Percentiles rank a stretch among this genome's conserved stretches.
Evolutionary conservation across 2,329 filamentous ascomycete genomes (phyloP).

Genomic region (Venturia nashicola): DNA sequence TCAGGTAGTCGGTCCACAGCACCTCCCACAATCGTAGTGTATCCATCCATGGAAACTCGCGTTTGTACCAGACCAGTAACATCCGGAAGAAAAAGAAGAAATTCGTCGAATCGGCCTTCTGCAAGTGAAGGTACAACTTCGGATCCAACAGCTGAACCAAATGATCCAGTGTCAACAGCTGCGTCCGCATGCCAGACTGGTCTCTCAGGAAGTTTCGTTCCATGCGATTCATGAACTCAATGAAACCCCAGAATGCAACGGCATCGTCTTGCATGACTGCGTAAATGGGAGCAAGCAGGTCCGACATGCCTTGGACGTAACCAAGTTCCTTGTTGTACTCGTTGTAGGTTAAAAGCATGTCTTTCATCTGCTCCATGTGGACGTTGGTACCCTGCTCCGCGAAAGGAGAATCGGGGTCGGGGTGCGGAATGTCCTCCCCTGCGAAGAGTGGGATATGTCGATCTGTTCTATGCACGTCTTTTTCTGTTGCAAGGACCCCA

Average conservation of each 20-base stretch:
- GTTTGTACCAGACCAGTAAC: constrained; percentile 97
- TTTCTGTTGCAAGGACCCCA: constrained; percentile 57
- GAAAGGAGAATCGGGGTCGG: constrained; percentile 90
- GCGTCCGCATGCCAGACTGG: constrained; percentile 89
- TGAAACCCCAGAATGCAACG: constrained; percentile 92
- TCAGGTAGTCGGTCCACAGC: constrained; percentile 86
- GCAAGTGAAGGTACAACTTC: constrained; percentile 79
- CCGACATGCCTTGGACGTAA: constrained; percentile 98
- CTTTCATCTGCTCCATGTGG: constrained; percentile 96
- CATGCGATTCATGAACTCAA: constrained; percentile 95
- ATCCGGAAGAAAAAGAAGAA: constrained; percentile 99
- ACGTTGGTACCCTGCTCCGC: constrained; percentile 89
- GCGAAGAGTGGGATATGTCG: constrained; percentile 90
- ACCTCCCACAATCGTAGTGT: constrained; percentile 82
- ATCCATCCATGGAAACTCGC: constrained; percentile 85
- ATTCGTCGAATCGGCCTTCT: constrained; percentile 87
- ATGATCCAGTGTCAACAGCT: constrained; percentile 83
- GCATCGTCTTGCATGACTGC: constrained; percentile 96
- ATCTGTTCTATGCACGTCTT: constrained; percentile 96
- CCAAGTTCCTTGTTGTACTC: constrained; percentile 93
- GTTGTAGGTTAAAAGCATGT: constrained; percentile 97
- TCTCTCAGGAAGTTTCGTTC: constrained; percentile 93
- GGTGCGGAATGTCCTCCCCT: constrained; percentile 92
- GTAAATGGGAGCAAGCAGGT: constrained; percentile 89
- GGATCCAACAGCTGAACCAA: constrained; percentile 96